Evolutionary conservation across 2,329 filamentous ascomycete genomes (phyloP), one percentile per base, ranked within the genome.

Genomic region (Onygenales sp.): DNA sequence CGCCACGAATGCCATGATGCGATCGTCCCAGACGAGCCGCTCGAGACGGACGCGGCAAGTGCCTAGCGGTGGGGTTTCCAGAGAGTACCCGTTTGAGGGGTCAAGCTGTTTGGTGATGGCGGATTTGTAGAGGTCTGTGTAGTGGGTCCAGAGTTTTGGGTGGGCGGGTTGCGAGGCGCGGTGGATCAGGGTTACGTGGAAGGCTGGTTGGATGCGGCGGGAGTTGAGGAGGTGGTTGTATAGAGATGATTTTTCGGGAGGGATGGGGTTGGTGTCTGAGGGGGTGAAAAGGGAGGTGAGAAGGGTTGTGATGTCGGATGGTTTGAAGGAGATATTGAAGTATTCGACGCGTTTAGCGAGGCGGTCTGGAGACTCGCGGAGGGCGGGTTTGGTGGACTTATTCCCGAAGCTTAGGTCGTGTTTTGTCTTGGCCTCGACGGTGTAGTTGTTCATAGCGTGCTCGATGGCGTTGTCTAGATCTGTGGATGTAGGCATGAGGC

Each of bases 141-240:
- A 92, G 53, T 77, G 79, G 52, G 85, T 72, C 93, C 93, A 98
- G 52, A 92, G 75, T 7, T 85, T 80, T 0, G 84, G 79, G 58
- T 84, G 70, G 33, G 84, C 72, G 42, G 76, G 75, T 8, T 81
- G 74, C 2, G 74, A 75, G 9, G 85, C 83, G 46, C 85, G 84
- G 69, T 98, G 93, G 68, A 96, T 89, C 41, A 98, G 79, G 0
- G 93, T 98, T 54, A 98, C 88, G 67, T 98, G 93, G 68, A 97
- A 98, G 42, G 84, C 78, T n/a, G 78, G 66, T 69, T 97, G 92
- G 5, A 97, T 72, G 52, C 93, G 87, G 17, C 85, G 79, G 2
- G 78, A 79, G 60, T 86, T 78, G 67, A 86, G 81, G 36, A 98
- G 79, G 54, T 88, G 81, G 61, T 79, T 81, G 74, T 87, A 98